A percentile compares a stretch with the other conserved stretches of the same genome.
phyloP scores from a whole-genome alignment of 805 yeast genomes.

The Candida tibetensis region DNA sequence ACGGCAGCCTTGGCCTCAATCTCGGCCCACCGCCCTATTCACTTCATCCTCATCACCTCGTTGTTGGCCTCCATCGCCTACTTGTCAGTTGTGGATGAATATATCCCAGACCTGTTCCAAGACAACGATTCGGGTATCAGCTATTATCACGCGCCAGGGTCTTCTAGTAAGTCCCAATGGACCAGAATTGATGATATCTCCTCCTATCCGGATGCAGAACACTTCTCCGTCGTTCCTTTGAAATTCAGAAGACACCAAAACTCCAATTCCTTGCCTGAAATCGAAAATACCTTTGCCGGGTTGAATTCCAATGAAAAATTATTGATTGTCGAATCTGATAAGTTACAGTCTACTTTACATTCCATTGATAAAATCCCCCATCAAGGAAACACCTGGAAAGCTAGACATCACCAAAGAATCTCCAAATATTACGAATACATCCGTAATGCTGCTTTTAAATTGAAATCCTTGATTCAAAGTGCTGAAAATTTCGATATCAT shows the following conservation, averaged over 20 bases:
- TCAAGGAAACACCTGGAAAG: slow-evolving; percentile 58
- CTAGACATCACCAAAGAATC: slow-evolving; percentile 54
- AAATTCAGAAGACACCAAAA: slow-evolving; percentile 49
- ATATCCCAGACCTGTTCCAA: slow-evolving; percentile 48
- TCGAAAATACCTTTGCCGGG: slow-evolving; percentile 39
- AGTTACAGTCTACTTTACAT: slow-evolving; percentile 22
- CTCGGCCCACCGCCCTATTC: slow-evolving; percentile 84
- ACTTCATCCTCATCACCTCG: slow-evolving; percentile 69
- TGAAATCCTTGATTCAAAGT: slow-evolving; percentile 50
- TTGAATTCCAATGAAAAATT: slow-evolving; percentile 43
- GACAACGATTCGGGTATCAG: slow-evolving; percentile 22
- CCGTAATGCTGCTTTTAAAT: slow-evolving; percentile 35
- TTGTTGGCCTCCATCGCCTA: slow-evolving; percentile 79
- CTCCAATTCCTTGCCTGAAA: slow-evolving; percentile 36
- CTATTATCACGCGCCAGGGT: slow-evolving; percentile 38
- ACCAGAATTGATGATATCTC: slow-evolving; percentile 41
- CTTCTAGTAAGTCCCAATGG: slow-evolving; percentile 46
- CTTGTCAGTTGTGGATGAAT: slow-evolving; percentile 68
- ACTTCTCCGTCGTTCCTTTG: slow-evolving; percentile 52
- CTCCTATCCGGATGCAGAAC: slow-evolving; percentile 42
- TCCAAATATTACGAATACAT: slow-evolving; percentile 56
- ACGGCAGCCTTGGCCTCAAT: slow-evolving; percentile 46
- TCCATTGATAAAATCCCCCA: slow-evolving; percentile 23
- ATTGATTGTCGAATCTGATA: slow-evolving; percentile 33
- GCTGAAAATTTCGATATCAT: slow-evolving; percentile 87